Evolutionary conservation across 1,139 yeast genomes (phyloP), one percentile per base, ranked within the genome.

Genomic region (Tardiomyces depauwii): DNA sequence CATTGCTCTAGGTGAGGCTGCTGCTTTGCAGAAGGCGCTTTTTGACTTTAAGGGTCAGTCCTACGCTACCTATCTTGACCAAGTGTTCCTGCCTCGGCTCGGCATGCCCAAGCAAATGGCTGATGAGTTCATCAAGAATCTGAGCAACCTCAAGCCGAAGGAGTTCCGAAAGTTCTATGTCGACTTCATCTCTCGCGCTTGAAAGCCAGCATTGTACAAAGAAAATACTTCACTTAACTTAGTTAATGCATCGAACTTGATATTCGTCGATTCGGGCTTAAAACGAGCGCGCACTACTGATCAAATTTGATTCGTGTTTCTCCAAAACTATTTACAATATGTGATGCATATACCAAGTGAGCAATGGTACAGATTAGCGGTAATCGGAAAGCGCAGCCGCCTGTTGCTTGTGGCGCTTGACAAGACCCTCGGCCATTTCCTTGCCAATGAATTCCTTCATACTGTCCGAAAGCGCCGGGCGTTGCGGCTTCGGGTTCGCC

Each of bases 1-100:
- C 56, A 70, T 80, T 46, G 73, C 85, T 42, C 81, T 88, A 2
- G 78, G 78, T 50, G 98, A 91, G 57, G 70, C 87, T 11, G 80
- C 94, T 0, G 68, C 77, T 40, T 68, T 88, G 39, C 76, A 89
- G 59, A 82, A 80, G 55, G 72, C 82, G 3, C 71, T 85, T 53
- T 82, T 64, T 58, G 62, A 65, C 6, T 58, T 55, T 33, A 57
- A 60, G 43, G 65, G 67, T 11, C 52, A 55, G 12, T 52, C 47
- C 14, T 66, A 63, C 49, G 51, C 55, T 13, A 42, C 49, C 18
- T 61, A 55, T 46, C 48, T 63, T 18, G 49, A 45, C 5, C 57
- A 52, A 13, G 52, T 51, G 33, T 61, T 58, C 46, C 51, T 63
- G 38, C 60, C 64, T 6, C 44, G 50, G 30, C 50, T 61, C 38